These are phyloP conservation scores for Talaromyces borbonicus DNA, from an alignment of 495 filamentous ascomycete genomes.

Conservation along the genomic window DNA sequence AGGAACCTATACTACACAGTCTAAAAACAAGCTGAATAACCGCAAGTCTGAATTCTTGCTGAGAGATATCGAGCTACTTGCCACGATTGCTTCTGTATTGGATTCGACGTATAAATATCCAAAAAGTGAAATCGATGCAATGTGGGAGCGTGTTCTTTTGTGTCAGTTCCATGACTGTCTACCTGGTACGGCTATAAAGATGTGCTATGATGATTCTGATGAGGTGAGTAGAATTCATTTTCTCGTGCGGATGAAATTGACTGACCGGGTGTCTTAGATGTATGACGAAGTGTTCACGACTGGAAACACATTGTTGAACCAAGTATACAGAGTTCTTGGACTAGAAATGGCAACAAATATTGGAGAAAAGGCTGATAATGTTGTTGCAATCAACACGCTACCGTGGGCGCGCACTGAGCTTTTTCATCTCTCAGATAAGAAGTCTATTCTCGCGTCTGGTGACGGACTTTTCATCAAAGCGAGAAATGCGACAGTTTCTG, in stretches of 20 bases:
- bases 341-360: slow-evolving; percentile 30
- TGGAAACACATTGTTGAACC: slow-evolving; percentile 56
- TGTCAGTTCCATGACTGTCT: slow-evolving; percentile 98
- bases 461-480: slow-evolving; percentile 39
- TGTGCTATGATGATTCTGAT: slow-evolving; percentile 93
- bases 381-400: slow-evolving; percentile 66
- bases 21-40: slow-evolving; percentile 94
- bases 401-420: slow-evolving; percentile 72
- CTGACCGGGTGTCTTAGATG: background rate
- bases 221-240: slow-evolving; percentile 34
- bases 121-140: slow-evolving; percentile 78
- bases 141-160: slow-evolving; percentile 85
- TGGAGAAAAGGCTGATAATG: slow-evolving; percentile 8
- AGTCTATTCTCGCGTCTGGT: slow-evolving; percentile 34
- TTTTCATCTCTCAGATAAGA: slow-evolving; percentile 52
- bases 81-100: slow-evolving; percentile 60
- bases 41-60: slow-evolving; percentile 74
- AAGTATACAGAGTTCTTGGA: slow-evolving; percentile 57
- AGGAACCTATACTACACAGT: slow-evolving; percentile 93
- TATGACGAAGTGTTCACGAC: slow-evolving; percentile 76
- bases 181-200: slow-evolving; percentile 86
- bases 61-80: slow-evolving; percentile 79
- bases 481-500: slow-evolving; percentile 26
- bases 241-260: too few relatives aligned
- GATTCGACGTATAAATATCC: slow-evolving; percentile 66